Evolutionary conservation across 352 stramenopile species (phyloP).

Genomic region (Phytophthora melonis): DNA sequence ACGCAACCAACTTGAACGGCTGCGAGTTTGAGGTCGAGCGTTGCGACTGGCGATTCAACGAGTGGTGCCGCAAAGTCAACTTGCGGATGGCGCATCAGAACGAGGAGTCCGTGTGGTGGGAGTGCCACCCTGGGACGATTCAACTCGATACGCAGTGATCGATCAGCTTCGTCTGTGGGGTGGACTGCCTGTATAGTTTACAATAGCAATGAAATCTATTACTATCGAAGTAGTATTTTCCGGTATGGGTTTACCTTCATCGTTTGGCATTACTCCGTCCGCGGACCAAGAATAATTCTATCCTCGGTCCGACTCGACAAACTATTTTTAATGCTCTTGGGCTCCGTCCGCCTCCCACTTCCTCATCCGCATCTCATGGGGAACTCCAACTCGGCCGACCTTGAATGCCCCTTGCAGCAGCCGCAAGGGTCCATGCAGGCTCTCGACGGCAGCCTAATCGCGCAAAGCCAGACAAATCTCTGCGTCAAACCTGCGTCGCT

Average conservation of each 20-base stretch:
- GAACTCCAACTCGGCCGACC: background rate
- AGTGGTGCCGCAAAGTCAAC: conserved; percentile 31
- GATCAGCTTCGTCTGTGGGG: background rate
- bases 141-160: background rate
- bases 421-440: background rate
- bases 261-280: no score
- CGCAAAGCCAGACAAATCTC: background rate
- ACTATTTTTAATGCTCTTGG: no score
- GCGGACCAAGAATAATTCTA: no score
- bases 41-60: conserved; percentile 38
- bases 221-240: background rate
- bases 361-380: background rate
- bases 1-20: conserved; percentile 22
- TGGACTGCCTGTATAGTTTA: background rate
- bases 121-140: conserved; percentile 23
- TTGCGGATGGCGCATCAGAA: conserved; percentile 38
- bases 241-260: background rate
- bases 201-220: background rate
- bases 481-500: background rate
- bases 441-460: background rate
- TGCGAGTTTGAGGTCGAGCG: conserved; percentile 39
- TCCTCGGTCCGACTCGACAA: no score
- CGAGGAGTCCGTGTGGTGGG: conserved; percentile 35
- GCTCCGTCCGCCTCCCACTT: background rate
- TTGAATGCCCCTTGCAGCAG: background rate